Evolutionary conservation across 257 asterid genomes (phyloP).

Genomic region (Paulownia fortunei): DNA sequence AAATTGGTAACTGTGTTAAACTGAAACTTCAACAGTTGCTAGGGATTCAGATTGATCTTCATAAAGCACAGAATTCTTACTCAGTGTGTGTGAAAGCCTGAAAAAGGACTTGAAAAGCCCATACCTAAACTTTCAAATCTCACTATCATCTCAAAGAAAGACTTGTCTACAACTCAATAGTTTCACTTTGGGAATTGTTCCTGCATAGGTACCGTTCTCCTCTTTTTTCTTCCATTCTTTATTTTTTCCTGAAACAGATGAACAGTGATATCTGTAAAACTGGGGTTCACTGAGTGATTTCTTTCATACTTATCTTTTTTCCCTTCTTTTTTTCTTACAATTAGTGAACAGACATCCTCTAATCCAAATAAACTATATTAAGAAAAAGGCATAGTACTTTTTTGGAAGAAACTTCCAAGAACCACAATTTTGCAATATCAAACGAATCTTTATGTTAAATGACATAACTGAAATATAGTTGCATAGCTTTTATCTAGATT

Average conservation of each 20-base stretch:
- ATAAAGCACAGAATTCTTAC: neutral
- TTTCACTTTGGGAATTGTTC: constrained; percentile 45
- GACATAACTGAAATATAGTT: neutral
- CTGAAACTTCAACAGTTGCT: constrained; percentile 46
- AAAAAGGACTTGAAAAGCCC: constrained; percentile 50
- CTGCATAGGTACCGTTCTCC: constrained; percentile 2
- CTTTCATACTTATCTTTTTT: neutral
- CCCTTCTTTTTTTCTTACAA: neutral
- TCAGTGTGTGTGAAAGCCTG: constrained; percentile 15
- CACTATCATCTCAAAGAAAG: constrained; percentile 20
- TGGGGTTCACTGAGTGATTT: neutral
- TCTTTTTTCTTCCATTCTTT: neutral
- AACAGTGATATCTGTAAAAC: neutral
- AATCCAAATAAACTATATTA: too few species aligned
- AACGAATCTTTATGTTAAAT: too few species aligned
- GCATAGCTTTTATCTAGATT: constrained; percentile 8
- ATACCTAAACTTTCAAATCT: constrained; percentile 44
- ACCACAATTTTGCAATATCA: too few species aligned
- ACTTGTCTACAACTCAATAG: constrained; percentile 32
- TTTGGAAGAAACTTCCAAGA: too few species aligned
- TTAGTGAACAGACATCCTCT: neutral
- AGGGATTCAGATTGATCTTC: constrained; percentile 39
- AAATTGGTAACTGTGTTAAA: constrained; percentile 49
- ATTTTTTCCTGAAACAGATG: too few species aligned
- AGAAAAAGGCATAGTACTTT: too few species aligned